These are phyloP conservation scores for Coemansia sp. DNA, from an alignment of 192 early-diverging fungal species.

Conservation along the genomic window DNA sequence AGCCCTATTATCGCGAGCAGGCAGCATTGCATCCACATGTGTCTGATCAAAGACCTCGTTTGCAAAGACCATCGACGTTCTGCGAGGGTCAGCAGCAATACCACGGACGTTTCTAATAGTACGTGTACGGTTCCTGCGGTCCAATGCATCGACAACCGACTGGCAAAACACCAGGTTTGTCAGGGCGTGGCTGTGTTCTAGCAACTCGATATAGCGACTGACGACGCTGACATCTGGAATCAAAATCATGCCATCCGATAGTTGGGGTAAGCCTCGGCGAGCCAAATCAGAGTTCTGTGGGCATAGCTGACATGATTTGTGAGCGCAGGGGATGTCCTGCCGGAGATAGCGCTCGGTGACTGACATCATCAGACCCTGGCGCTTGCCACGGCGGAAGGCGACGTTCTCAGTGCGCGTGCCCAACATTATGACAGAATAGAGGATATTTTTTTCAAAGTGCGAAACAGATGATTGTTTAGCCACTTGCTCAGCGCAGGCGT, in stretches of 20 bases:
- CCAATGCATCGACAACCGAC: conserved; percentile 60
- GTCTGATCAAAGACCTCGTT: conserved; percentile 66
- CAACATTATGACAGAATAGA: conserved; percentile 8
- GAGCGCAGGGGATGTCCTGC: conserved; percentile 36
- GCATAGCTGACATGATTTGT: conserved; percentile 22
- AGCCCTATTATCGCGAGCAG: conserved; percentile 58
- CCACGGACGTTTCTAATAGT: conserved; percentile 64
- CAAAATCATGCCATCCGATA: conserved; percentile 15
- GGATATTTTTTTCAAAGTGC: background rate
- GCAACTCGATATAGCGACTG: conserved; percentile 67
- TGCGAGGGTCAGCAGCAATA: conserved; percentile 57
- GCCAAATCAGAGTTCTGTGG: conserved; percentile 18
- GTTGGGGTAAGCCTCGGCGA: conserved; percentile 23
- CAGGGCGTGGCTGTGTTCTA: conserved; percentile 62
- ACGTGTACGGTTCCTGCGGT: conserved; percentile 61
- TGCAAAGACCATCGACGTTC: conserved; percentile 64
- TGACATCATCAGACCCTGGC: conserved; percentile 45
- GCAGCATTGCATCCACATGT: background rate
- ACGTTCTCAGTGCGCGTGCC: conserved; percentile 34
- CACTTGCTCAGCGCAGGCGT: background rate
- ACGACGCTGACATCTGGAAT: conserved; percentile 43
- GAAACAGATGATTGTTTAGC: background rate
- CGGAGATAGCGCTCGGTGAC: conserved; percentile 44
- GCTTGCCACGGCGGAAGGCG: conserved; percentile 48
- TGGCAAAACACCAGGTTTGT: conserved; percentile 68